Conservation (phyloP, 805 yeast species). For the Yamadazyma ubonensis region DNA sequence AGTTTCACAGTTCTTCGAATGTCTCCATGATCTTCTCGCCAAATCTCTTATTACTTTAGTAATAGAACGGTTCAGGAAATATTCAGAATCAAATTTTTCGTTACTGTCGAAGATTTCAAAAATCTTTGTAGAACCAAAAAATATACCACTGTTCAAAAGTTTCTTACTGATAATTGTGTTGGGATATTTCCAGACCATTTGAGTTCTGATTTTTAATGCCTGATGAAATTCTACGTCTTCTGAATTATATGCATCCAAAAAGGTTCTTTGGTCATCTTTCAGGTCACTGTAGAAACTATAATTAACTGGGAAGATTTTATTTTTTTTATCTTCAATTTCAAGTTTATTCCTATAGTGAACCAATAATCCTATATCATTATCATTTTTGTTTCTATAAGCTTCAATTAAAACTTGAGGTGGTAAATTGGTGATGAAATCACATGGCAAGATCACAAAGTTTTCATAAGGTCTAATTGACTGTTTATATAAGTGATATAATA, state of each 20-base stretch:
- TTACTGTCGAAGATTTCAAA: slow-evolving; percentile 47
- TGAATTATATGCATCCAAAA: slow-evolving; percentile 72
- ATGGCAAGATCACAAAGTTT: slow-evolving; percentile 77
- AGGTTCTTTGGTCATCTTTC: slow-evolving; percentile 41
- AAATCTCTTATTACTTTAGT: slow-evolving; percentile 77
- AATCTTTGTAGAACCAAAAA: slow-evolving; percentile 44
- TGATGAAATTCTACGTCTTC: slow-evolving; percentile 71
- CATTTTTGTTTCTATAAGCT: slow-evolving; percentile 71
- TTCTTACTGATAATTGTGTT: slow-evolving; percentile 73
- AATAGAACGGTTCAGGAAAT: slow-evolving; percentile 48
- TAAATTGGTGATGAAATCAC: slow-evolving; percentile 89
- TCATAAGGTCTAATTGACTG: slow-evolving; percentile 14
- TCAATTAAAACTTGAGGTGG: slow-evolving; percentile 89
- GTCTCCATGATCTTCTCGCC: slow-evolving; percentile 91
- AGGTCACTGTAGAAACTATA: slow-evolving; percentile 63
- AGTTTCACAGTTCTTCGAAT: slow-evolving; percentile 54
- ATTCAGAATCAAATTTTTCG: slow-evolving; percentile 33
- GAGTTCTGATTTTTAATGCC: slow-evolving; percentile 74
- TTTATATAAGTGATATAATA: slow-evolving; percentile 50
- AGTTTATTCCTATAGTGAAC: slow-evolving; percentile 73
- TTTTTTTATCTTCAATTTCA: slow-evolving; percentile 77
- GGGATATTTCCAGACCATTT: slow-evolving; percentile 88
- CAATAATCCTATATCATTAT: slow-evolving; percentile 67
- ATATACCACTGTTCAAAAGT: slow-evolving; percentile 69
- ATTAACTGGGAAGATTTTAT: slow-evolving; percentile 54